Evolutionary conservation across 2,329 filamentous ascomycete genomes (phyloP).

Genomic region (Beauveria sp.): DNA sequence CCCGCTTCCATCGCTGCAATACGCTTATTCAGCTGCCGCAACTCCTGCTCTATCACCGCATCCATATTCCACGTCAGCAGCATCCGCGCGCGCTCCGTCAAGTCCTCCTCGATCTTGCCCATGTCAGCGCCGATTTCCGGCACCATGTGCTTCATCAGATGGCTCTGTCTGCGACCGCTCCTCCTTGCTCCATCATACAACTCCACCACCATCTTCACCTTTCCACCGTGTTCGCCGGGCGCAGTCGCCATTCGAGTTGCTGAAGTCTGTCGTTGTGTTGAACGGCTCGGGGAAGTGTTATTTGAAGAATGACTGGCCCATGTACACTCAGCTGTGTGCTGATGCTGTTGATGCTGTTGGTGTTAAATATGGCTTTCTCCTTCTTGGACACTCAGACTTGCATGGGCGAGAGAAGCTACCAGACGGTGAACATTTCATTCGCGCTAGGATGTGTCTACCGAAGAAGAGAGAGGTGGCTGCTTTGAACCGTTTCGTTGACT

Average conservation of each 20-base stretch:
- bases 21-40: background rate
- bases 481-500: no score
- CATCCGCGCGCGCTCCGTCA: background rate
- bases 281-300: no score
- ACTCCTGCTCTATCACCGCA: background rate
- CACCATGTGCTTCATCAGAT: slow-evolving; percentile 11
- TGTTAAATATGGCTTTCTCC: no score
- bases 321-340: no score
- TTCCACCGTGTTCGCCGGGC: background rate
- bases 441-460: no score
- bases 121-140: background rate
- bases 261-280: no score
- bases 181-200: slow-evolving; percentile 43
- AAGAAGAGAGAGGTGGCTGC: no score
- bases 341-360: no score
- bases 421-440: no score
- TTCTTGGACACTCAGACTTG: no score
- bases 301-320: no score
- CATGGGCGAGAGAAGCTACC: no score
- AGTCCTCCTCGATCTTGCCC: background rate
- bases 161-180: slow-evolving; percentile 27
- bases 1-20: background rate
- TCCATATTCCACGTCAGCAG: background rate
- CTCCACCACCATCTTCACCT: slow-evolving; percentile 11
- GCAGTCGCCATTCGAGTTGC: background rate